A percentile compares a stretch with the other conserved stretches of the same genome.
Conservation (phyloP, 78 protist species). For the Cavenderia fasciculata region DNA sequence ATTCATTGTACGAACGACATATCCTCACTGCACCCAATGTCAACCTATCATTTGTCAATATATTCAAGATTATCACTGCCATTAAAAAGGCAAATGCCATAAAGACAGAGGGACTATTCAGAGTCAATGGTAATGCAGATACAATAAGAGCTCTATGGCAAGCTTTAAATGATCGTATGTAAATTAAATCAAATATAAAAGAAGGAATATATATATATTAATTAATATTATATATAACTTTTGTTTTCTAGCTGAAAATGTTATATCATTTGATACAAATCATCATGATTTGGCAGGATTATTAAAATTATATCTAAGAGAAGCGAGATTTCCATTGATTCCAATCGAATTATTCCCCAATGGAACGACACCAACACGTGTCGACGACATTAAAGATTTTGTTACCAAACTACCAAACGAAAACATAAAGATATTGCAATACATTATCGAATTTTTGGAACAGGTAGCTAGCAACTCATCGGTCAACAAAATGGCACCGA, state of each 20-base stretch:
- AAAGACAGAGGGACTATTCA: constrained; percentile 50
- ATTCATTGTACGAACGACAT: constrained; percentile 57
- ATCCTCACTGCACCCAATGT: constrained; percentile 47
- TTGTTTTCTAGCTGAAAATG: too few species aligned
- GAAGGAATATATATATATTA: too few species aligned
- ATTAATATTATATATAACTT: too few species aligned
- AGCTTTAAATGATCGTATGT: not conserved
- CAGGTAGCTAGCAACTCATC: not conserved
- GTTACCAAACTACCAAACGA: constrained; percentile 48
- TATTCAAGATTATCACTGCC: constrained; percentile 32
- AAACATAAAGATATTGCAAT: constrained; percentile 4
- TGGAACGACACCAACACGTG: not conserved
- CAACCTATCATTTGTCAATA: constrained; percentile 35
- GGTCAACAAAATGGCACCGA: constrained; percentile 61
- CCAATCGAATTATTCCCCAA: constrained; percentile 43
- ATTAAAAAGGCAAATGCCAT: constrained; percentile 39
- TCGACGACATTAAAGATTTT: constrained; percentile 20
- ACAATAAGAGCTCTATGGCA: constrained; percentile 36
- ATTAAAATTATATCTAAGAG: constrained; percentile 56
- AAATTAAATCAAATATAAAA: too few species aligned
- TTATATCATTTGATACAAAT: not conserved
- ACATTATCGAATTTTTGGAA: constrained; percentile 23
- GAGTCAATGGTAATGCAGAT: constrained; percentile 74
- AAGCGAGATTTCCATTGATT: constrained; percentile 43
- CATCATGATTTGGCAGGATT: constrained; percentile 62